phyloP scores from a whole-genome alignment of 2,329 filamentous ascomycete species.

The Neonectria coccinea region DNA sequence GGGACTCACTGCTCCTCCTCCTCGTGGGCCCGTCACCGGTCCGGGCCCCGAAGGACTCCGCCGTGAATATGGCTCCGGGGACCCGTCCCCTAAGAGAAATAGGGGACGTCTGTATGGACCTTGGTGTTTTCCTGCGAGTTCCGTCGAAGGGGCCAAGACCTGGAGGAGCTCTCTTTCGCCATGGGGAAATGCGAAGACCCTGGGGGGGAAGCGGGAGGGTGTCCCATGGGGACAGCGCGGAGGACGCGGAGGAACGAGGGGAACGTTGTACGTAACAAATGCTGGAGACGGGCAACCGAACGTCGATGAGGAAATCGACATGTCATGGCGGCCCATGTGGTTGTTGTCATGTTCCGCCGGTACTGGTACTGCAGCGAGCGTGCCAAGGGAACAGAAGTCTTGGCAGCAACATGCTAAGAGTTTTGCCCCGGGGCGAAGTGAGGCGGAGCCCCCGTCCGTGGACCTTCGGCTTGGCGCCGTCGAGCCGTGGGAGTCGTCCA shows the following conservation, averaged over 20 bases:
- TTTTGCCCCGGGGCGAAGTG: conserved; percentile 6
- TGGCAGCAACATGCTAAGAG: no score
- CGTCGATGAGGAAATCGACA: conserved; percentile 7
- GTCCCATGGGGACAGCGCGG: conserved; percentile 38
- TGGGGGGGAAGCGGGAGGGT: conserved; percentile 33
- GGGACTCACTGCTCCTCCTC: conserved; percentile 10
- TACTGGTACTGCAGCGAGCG: background rate
- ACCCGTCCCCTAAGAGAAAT: background rate
- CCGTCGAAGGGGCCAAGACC: background rate
- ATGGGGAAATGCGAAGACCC: conserved; percentile 31
- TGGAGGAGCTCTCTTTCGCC: conserved; percentile 17
- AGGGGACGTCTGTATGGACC: background rate
- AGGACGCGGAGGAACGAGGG: background rate
- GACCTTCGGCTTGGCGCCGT: conserved; percentile 14
- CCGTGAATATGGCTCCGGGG: conserved; percentile 19
- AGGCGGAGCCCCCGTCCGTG: background rate
- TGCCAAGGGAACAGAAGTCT: background rate
- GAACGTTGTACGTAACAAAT: conserved; percentile 42
- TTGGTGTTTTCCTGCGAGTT: background rate
- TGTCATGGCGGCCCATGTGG: conserved; percentile 11
- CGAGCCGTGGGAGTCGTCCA: conserved; percentile 5
- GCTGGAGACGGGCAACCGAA: conserved; percentile 12
- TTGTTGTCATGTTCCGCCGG: background rate
- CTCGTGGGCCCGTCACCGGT: conserved; percentile 20
- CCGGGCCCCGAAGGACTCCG: conserved; percentile 20